Percentiles rank a stretch among this genome's conserved stretches.
These are phyloP conservation scores for Penicillium paneum DNA, from an alignment of 2,329 filamentous ascomycete species.

Conservation along the genomic window DNA sequence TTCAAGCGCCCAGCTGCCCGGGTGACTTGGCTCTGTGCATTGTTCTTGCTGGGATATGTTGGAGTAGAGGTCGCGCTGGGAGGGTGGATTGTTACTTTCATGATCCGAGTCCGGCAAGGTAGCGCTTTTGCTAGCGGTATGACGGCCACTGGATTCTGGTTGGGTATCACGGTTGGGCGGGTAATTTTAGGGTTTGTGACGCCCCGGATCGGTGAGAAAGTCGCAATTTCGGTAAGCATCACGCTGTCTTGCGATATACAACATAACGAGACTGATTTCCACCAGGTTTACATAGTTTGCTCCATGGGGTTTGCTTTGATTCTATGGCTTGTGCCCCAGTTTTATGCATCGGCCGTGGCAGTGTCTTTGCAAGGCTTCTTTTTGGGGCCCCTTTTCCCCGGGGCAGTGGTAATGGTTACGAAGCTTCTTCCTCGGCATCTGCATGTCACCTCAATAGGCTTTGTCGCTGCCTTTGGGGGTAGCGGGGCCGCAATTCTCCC, in stretches of 20 bases:
- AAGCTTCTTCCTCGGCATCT: conserved; percentile 70
- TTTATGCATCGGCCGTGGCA: conserved; percentile 69
- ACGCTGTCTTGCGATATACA: neutral
- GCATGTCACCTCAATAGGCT: conserved; percentile 77
- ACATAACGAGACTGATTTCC: neutral
- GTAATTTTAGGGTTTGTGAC: conserved; percentile 74
- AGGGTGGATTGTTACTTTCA: conserved; percentile 83
- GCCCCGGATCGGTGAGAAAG: conserved; percentile 63
- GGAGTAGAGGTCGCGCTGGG: conserved; percentile 69
- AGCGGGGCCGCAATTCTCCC: conserved; percentile 57
- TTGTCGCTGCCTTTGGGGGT: conserved; percentile 73
- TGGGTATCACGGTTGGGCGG: conserved; percentile 72
- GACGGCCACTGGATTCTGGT: conserved; percentile 78
- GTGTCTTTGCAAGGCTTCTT: conserved; percentile 74
- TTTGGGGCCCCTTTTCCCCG: conserved; percentile 74
- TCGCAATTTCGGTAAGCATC: conserved; percentile 49
- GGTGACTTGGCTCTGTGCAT: conserved; percentile 38
- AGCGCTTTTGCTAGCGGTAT: conserved; percentile 69
- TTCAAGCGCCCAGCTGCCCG: conserved; percentile 23
- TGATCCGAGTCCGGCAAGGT: conserved; percentile 72
- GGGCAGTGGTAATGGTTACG: conserved; percentile 68
- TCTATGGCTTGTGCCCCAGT: conserved; percentile 78
- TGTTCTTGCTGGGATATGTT: conserved; percentile 76
- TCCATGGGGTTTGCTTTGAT: conserved; percentile 65
- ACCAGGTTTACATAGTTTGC: conserved; percentile 58